These are phyloP conservation scores for Pisolithus microcarpus DNA, from an alignment of 768 basidiomycete genomes.

Conservation along the genomic window DNA sequence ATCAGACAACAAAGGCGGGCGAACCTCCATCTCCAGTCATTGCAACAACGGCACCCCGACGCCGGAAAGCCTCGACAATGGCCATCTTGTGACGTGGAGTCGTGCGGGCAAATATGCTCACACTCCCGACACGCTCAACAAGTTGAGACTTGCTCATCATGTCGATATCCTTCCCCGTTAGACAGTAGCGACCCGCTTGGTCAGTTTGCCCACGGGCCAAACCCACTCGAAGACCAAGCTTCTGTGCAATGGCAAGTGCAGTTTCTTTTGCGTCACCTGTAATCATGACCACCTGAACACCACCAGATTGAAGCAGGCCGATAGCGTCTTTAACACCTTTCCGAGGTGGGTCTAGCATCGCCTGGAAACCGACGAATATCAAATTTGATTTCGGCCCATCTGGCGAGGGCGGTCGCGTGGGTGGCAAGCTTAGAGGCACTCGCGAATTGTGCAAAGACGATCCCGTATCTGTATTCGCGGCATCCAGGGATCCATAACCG, in stretches of 20 bases:
- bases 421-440: slow-evolving; percentile 19
- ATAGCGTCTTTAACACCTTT: slow-evolving; percentile 92
- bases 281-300: slow-evolving; percentile 97
- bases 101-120: slow-evolving; percentile 91
- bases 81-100: slow-evolving; percentile 98
- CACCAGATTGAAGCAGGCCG: slow-evolving; percentile 68
- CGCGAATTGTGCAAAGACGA: slow-evolving; percentile 9
- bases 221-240: slow-evolving; percentile 77
- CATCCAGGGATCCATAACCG: slow-evolving; percentile 58
- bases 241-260: slow-evolving; percentile 79
- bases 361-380: slow-evolving; percentile 88
- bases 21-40: slow-evolving; percentile 97
- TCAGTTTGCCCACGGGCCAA: slow-evolving; percentile 27
- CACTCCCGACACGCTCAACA: slow-evolving; percentile 69
- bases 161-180: slow-evolving; percentile 84
- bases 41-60: slow-evolving; percentile 82
- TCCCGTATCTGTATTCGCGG: slow-evolving; percentile 17
- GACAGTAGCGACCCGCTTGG: slow-evolving; percentile 33
- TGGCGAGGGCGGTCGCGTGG: slow-evolving; percentile 7
- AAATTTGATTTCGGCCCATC: slow-evolving; percentile 46
- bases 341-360: slow-evolving; percentile 92
- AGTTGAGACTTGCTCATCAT: slow-evolving; percentile 75
- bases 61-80: slow-evolving; percentile 90
- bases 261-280: slow-evolving; percentile 93
- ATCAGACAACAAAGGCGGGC: slow-evolving; percentile 17